Conservation (phyloP, 2,329 filamentous ascomycete species). For the Didymella pomorum region DNA sequence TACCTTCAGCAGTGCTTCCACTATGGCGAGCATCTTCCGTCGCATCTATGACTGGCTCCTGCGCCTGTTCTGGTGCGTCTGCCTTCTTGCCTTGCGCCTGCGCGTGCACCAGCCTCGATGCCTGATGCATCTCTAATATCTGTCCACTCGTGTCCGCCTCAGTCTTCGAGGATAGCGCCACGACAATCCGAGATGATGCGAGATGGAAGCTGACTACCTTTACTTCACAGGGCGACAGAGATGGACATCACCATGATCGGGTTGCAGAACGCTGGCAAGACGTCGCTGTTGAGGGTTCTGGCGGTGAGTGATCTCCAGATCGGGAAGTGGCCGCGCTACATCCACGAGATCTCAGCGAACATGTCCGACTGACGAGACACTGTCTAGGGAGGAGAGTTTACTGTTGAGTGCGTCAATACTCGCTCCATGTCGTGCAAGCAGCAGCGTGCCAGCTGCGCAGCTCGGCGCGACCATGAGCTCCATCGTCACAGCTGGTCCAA, state of each 20-base stretch:
- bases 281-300: constrained; percentile 88
- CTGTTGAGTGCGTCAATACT: constrained; percentile 82
- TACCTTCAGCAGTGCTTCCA: constrained; percentile 32
- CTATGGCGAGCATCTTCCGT: constrained; percentile 90
- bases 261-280: constrained; percentile 97
- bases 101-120: constrained; percentile 29
- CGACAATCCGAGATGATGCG: constrained; percentile 16
- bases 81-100: constrained; percentile 21
- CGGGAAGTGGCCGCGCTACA: constrained; percentile 42
- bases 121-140: constrained; percentile 43
- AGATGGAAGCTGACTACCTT: constrained; percentile 33
- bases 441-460: constrained; percentile 37
- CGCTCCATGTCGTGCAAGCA: constrained; percentile 36
- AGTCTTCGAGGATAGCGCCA: constrained; percentile 32
- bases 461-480: constrained; percentile 42
- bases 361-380: constrained; percentile 38
- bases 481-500: constrained; percentile 37
- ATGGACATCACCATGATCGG: constrained; percentile 99
- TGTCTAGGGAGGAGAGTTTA: constrained; percentile 92
- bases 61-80: constrained; percentile 90
- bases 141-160: constrained; percentile 26
- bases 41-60: constrained; percentile 98
- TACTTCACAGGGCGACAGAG: constrained; percentile 81
- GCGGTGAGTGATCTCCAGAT: constrained; percentile 73
- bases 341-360: constrained; percentile 30